Evolutionary conservation across 495 filamentous ascomycete species (phyloP).

Genomic region (Trichoderma asperelloides): DNA sequence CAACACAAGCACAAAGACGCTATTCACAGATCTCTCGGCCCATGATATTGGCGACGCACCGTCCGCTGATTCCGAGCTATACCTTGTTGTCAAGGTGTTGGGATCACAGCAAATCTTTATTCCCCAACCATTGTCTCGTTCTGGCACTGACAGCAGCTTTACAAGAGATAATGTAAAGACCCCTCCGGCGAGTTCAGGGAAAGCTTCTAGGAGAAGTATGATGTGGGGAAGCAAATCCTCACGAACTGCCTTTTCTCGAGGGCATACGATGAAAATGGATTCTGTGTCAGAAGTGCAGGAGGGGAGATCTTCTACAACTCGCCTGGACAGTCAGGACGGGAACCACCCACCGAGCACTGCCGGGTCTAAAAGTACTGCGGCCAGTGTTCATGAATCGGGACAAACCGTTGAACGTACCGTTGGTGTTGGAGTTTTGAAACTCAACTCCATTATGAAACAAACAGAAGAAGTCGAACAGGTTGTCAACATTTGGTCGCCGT

Average conservation of each 20-base stretch:
- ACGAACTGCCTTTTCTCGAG: conserved; percentile 36
- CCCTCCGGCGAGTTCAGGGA: conserved; percentile 30
- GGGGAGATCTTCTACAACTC: conserved; percentile 24
- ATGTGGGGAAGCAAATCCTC: conserved; percentile 65
- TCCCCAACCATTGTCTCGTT: conserved; percentile 37
- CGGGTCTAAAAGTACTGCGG: conserved; percentile 29
- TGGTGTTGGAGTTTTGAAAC: conserved; percentile 72
- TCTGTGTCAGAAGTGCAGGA: conserved; percentile 39
- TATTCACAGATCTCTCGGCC: conserved; percentile 78
- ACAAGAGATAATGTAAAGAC: conserved; percentile 28
- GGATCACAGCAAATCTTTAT: conserved; percentile 46
- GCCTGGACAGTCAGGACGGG: conserved; percentile 34
- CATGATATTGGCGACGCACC: conserved; percentile 75
- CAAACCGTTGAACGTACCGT: conserved; percentile 49
- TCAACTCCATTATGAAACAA: conserved; percentile 69
- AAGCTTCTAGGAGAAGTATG: conserved; percentile 65
- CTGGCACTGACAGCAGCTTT: conserved; percentile 31
- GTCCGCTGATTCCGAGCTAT: conserved; percentile 58
- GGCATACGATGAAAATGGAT: conserved; percentile 34
- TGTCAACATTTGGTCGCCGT: conserved; percentile 65
- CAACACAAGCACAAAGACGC: conserved; percentile 62
- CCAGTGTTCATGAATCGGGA: not conserved
- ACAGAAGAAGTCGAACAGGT: conserved; percentile 67
- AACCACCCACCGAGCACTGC: conserved; percentile 44
- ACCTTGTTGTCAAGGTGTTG: conserved; percentile 74